A percentile compares a stretch with the other conserved stretches of the same genome.
Evolutionary conservation across 352 stramenopile species (phyloP).

Genomic region (Phytophthora europaea): DNA sequence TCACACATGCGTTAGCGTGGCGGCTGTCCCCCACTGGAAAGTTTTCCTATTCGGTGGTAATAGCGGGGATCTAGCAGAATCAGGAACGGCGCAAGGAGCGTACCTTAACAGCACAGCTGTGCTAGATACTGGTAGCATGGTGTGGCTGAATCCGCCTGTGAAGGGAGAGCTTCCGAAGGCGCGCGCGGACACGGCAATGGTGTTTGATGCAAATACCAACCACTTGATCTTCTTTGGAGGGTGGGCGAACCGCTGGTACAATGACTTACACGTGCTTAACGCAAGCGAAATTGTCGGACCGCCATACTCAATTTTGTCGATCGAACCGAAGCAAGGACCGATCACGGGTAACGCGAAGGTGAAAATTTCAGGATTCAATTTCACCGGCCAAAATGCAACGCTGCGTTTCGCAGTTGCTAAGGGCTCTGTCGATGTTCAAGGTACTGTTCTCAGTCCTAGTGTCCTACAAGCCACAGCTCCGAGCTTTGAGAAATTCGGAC

Average conservation of each 20-base stretch:
- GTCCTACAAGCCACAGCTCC: constrained; percentile 93
- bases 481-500: constrained; percentile 96
- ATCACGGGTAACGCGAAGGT: constrained; percentile 95
- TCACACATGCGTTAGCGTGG: constrained; percentile 94
- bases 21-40: constrained; percentile 97
- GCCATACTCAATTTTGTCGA: constrained; percentile 95
- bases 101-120: constrained; percentile 93
- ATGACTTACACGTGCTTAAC: constrained; percentile 94
- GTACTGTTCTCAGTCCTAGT: constrained; percentile 85
- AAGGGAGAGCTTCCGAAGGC: constrained; percentile 87
- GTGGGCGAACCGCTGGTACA: constrained; percentile 97
- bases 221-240: constrained; percentile 96
- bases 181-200: constrained; percentile 94
- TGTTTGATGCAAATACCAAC: constrained; percentile 93
- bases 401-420: constrained; percentile 95
- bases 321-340: constrained; percentile 92
- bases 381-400: constrained; percentile 86
- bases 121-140: constrained; percentile 92
- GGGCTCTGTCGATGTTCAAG: constrained; percentile 93
- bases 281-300: constrained; percentile 96
- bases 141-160: constrained; percentile 71
- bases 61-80: constrained; percentile 93
- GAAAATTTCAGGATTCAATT: constrained; percentile 94
- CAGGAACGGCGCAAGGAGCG: constrained; percentile 86
- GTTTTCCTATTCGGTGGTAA: constrained; percentile 98